Percentiles rank a stretch among this genome's conserved stretches.
Evolutionary conservation across 2,329 filamentous ascomycete genomes (phyloP).

Genomic region (Fusarium multiceps): DNA sequence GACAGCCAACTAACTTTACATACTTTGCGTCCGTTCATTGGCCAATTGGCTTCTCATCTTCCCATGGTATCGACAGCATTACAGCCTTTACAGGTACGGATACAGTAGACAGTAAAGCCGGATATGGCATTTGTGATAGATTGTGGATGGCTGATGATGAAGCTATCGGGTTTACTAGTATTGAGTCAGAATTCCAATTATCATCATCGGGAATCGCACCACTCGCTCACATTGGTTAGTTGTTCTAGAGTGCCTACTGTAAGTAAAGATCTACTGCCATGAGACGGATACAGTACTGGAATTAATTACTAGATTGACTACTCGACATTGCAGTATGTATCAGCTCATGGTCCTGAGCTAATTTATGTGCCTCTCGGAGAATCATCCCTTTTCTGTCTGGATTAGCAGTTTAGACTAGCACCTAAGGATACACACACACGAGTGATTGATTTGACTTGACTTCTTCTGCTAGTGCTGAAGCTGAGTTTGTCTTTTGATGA

Average conservation of each 20-base stretch:
- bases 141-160: background rate
- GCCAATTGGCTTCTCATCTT: constrained; percentile 8
- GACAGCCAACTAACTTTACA: background rate
- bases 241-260: background rate
- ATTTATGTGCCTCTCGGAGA: constrained; percentile 16
- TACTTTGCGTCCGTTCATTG: constrained; percentile 5
- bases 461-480: constrained; percentile 1
- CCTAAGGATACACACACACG: background rate
- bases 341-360: constrained; percentile 13
- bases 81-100: background rate
- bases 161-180: background rate
- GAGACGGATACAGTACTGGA: background rate
- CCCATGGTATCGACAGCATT: constrained; percentile 1
- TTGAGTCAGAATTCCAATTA: background rate
- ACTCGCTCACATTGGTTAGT: constrained; percentile 1
- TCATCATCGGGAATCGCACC: background rate
- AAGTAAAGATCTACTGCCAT: constrained; percentile 23
- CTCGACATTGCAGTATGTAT: background rate
- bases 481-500: constrained; percentile 7
- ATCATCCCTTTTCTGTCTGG: constrained; percentile 29
- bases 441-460: constrained; percentile 1
- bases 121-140: constrained; percentile 2
- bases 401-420: background rate
- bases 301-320: background rate
- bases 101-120: background rate